phyloP scores from a whole-genome alignment of 352 stramenopile species.

The Globisporangium megalacanthum region DNA sequence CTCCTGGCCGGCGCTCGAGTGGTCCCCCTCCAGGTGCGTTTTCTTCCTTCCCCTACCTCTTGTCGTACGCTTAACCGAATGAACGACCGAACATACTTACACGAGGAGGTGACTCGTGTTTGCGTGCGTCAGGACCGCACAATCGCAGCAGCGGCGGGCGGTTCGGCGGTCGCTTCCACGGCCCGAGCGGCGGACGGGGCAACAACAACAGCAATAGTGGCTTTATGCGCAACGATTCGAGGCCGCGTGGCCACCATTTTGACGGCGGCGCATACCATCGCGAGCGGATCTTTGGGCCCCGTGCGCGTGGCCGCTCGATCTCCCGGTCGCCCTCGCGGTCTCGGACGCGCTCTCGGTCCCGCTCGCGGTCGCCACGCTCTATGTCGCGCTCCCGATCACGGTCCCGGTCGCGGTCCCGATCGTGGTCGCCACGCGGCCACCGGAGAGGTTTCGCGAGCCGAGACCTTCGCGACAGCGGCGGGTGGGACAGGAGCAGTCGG shows the following conservation, averaged over 20 bases:
- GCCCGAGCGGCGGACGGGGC: constrained; percentile 1
- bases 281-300: constrained; percentile 28
- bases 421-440: constrained; percentile 49
- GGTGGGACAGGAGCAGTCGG: constrained; percentile 10
- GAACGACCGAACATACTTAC: too few species aligned
- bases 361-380: constrained; percentile 29
- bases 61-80: neutral
- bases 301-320: constrained; percentile 37
- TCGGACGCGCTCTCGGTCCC: constrained; percentile 19
- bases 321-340: constrained; percentile 46
- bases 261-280: constrained; percentile 20
- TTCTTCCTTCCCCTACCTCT: neutral
- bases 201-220: constrained; percentile 12
- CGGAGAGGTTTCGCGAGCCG: constrained; percentile 29
- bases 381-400: constrained; percentile 39
- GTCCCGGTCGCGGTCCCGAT: constrained; percentile 40
- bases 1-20: too few species aligned
- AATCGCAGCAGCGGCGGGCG: constrained; percentile 9
- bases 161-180: constrained; percentile 13
- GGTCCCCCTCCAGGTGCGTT: too few species aligned
- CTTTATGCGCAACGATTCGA: constrained; percentile 26
- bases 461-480: constrained; percentile 5
- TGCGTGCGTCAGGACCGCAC: too few species aligned
- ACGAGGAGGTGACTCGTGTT: too few species aligned
- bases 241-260: constrained; percentile 17